phyloP scores from a whole-genome alignment of 805 yeast species.

The Candida suzukii region DNA sequence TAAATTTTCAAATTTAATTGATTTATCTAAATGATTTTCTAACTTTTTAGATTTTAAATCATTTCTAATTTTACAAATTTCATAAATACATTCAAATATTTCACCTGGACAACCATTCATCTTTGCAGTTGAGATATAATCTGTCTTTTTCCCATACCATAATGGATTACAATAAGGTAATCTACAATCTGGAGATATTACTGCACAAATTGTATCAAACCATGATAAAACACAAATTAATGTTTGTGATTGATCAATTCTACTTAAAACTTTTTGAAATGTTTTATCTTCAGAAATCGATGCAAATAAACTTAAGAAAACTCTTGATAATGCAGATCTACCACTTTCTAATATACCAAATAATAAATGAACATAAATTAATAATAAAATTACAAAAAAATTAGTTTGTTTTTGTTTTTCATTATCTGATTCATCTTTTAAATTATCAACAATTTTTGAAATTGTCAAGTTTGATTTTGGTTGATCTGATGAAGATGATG shows the following conservation, averaged over 20 bases:
- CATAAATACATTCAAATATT: constrained; percentile 38
- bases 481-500: background rate
- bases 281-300: constrained; percentile 40
- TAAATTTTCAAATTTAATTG: constrained; percentile 23
- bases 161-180: constrained; percentile 44
- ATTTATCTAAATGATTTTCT: constrained; percentile 5
- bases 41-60: constrained; percentile 14
- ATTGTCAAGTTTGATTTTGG: constrained; percentile 16
- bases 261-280: constrained; percentile 34
- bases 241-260: constrained; percentile 42
- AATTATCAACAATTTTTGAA: constrained; percentile 27
- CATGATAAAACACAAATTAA: constrained; percentile 47
- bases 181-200: constrained; percentile 51
- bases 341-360: constrained; percentile 51
- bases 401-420: constrained; percentile 30
- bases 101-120: constrained; percentile 61
- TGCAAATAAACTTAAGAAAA: constrained; percentile 41
- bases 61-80: constrained; percentile 33
- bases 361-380: constrained; percentile 47
- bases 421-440: constrained; percentile 29
- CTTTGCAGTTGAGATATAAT: constrained; percentile 38
- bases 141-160: constrained; percentile 43
- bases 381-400: constrained; percentile 40
- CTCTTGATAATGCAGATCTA: constrained; percentile 41
- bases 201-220: constrained; percentile 52